Percentiles rank a stretch among this genome's conserved stretches.
Conservation (phyloP, 2,329 filamentous ascomycete species). For the Neopestalotiopsis clavispora region DNA sequence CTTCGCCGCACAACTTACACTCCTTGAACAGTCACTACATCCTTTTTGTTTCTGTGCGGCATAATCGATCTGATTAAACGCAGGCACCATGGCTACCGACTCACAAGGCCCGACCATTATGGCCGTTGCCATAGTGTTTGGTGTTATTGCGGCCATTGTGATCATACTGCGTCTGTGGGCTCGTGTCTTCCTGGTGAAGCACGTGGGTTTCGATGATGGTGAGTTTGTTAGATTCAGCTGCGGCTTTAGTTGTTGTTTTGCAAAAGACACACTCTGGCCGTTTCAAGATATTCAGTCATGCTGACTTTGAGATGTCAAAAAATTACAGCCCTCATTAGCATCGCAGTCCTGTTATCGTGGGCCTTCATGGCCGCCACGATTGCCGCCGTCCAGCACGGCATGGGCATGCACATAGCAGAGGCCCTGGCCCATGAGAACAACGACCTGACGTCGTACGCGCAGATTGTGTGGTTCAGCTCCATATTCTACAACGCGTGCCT, state of each 20-base stretch:
- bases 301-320: not conserved
- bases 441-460: constrained; percentile 25
- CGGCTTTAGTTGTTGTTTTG: no score
- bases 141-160: constrained; percentile 41
- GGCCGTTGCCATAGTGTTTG: constrained; percentile 41
- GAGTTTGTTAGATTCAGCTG: constrained; percentile 8
- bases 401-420: constrained; percentile 19
- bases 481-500: constrained; percentile 53
- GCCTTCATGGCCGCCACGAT: constrained; percentile 18
- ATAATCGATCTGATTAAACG: not conserved
- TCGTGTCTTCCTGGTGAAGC: constrained; percentile 41
- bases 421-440: constrained; percentile 25
- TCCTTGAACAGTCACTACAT: not conserved
- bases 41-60: not conserved
- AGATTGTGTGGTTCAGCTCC: constrained; percentile 47
- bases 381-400: constrained; percentile 19
- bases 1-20: not conserved
- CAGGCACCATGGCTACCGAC: constrained; percentile 21
- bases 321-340: constrained; percentile 15
- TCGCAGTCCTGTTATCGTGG: constrained; percentile 21
- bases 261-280: no score
- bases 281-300: not conserved
- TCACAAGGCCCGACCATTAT: constrained; percentile 39
- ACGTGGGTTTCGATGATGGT: constrained; percentile 37
- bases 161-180: constrained; percentile 43